Conservation (phyloP, 768 basidiomycete species). For the Tubosaeta brunneosetosa region DNA sequence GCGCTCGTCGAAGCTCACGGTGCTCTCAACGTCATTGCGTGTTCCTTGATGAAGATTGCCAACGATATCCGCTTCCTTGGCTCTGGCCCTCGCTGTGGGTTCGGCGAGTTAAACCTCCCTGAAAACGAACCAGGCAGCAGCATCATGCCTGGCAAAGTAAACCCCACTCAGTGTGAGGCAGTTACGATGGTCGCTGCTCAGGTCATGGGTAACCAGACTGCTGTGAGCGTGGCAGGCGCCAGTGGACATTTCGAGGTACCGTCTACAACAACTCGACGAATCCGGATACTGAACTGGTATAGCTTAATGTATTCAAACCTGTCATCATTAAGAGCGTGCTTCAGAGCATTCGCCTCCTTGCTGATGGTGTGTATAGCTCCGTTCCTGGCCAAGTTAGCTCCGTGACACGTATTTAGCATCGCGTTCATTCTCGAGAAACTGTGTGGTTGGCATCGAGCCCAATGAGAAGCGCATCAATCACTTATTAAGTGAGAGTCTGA, state of each 20-base stretch:
- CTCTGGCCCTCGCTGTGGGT: constrained; percentile 95
- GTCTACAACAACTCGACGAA: constrained; percentile 1
- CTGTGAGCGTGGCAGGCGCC: constrained; percentile 87
- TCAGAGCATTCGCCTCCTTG: constrained; percentile 89
- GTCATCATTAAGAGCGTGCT: constrained; percentile 98
- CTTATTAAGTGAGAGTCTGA: constrained; percentile 90
- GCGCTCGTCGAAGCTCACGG: constrained; percentile 97
- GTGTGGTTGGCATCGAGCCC: constrained; percentile 92
- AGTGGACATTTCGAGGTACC: constrained; percentile 94
- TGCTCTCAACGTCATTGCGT: constrained; percentile 93
- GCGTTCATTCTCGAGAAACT: constrained; percentile 95
- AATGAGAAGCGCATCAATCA: constrained; percentile 91
- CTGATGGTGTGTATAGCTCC: constrained; percentile 62
- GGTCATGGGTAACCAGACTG: constrained; percentile 96
- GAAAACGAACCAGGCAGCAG: constrained; percentile 99
- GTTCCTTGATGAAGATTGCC: constrained; percentile 98
- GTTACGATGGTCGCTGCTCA: constrained; percentile 98
- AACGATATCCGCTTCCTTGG: constrained; percentile 98
- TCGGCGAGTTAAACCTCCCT: constrained; percentile 90
- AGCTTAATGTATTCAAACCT: constrained; percentile 99
- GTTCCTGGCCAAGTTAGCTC: background rate
- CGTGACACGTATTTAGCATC: constrained; percentile 46
- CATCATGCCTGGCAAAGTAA: constrained; percentile 99
- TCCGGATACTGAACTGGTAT: constrained; percentile 7
- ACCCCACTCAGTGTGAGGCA: constrained; percentile 98